Percentiles rank a stretch among this genome's conserved stretches.
Evolutionary conservation across 306 rosid species (phyloP).

Genomic region (Corylus americana): DNA sequence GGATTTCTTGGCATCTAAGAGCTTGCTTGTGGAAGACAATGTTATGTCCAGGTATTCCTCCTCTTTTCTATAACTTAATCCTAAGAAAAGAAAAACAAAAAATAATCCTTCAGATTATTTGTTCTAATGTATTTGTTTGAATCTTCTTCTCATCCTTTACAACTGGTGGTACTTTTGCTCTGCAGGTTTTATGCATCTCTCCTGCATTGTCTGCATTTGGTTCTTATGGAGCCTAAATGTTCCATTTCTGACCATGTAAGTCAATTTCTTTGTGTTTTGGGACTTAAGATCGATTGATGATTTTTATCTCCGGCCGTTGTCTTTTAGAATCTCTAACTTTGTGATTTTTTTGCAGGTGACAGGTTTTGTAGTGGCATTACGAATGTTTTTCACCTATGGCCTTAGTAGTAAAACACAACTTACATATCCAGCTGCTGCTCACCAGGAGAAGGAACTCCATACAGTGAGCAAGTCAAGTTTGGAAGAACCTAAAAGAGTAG

Average conservation of each 20-base stretch:
- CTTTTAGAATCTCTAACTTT: constrained; percentile 25
- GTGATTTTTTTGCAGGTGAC: constrained; percentile 59
- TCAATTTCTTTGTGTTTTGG: constrained; percentile 17
- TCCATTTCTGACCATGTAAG: constrained; percentile 89
- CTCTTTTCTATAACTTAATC: constrained; percentile 10
- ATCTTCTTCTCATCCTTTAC: constrained; percentile 19
- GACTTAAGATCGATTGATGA: constrained; percentile 13
- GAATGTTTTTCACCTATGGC: constrained; percentile 74
- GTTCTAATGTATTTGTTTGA: constrained; percentile 3
- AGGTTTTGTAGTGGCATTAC: constrained; percentile 75
- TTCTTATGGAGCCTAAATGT: constrained; percentile 64
- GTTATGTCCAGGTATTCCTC: constrained; percentile 66
- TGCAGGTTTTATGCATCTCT: constrained; percentile 85
- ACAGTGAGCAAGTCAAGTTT: constrained; percentile 27
- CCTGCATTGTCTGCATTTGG: constrained; percentile 72
- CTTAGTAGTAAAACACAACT: constrained; percentile 46
- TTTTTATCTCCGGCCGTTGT: constrained; percentile 7
- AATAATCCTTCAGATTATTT: constrained; percentile 5
- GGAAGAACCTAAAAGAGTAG: constrained; percentile 50
- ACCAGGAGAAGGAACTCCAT: constrained; percentile 41
- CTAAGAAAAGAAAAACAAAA: constrained; percentile 18
- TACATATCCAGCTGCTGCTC: constrained; percentile 35
- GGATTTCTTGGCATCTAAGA: constrained; percentile 71
- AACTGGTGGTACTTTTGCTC: constrained; percentile 29
- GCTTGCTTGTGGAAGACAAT: constrained; percentile 53